A percentile compares a stretch with the other conserved stretches of the same genome.
These are phyloP conservation scores for Thielaviopsis musarum DNA, from an alignment of 2,329 filamentous ascomycete species.

Conservation along the genomic window DNA sequence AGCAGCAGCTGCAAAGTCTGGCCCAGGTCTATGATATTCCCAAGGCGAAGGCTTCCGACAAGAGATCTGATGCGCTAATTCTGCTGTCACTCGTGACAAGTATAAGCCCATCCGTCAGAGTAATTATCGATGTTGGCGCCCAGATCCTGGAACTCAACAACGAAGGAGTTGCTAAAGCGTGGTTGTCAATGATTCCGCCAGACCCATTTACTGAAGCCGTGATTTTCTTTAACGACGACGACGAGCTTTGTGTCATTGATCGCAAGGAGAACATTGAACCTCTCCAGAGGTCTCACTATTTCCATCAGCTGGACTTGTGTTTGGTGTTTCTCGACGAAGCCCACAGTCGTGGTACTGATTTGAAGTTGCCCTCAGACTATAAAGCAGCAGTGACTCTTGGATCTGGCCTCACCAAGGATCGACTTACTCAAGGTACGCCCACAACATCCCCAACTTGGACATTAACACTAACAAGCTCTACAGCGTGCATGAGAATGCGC, in stretches of 20 bases:
- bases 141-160: slow-evolving; percentile 51
- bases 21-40: slow-evolving; percentile 26
- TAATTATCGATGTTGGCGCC: slow-evolving; percentile 56
- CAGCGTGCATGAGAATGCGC: slow-evolving; percentile 53
- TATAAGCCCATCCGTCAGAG: slow-evolving; percentile 27
- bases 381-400: slow-evolving; percentile 53
- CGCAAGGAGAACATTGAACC: slow-evolving; percentile 27
- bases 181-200: slow-evolving; percentile 27
- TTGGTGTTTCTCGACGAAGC: slow-evolving; percentile 53
- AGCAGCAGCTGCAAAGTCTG: slow-evolving; percentile 25
- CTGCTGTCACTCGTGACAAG: slow-evolving; percentile 29
- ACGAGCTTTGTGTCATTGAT: slow-evolving; percentile 38
- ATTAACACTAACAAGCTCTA: not conserved
- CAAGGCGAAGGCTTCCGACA: not conserved
- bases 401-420: slow-evolving; percentile 47
- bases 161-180: slow-evolving; percentile 30
- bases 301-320: slow-evolving; percentile 37
- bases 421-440: slow-evolving; percentile 44
- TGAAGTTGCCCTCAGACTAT: slow-evolving; percentile 41
- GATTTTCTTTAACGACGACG: slow-evolving; percentile 40
- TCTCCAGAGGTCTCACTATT: slow-evolving; percentile 42
- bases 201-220: slow-evolving; percentile 17
- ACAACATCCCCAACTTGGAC: slow-evolving; percentile 9
- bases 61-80: slow-evolving; percentile 20
- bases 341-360: slow-evolving; percentile 53